Conservation (phyloP, 2,329 filamentous ascomycete species). For the Cladophialophora bantiana region DNA sequence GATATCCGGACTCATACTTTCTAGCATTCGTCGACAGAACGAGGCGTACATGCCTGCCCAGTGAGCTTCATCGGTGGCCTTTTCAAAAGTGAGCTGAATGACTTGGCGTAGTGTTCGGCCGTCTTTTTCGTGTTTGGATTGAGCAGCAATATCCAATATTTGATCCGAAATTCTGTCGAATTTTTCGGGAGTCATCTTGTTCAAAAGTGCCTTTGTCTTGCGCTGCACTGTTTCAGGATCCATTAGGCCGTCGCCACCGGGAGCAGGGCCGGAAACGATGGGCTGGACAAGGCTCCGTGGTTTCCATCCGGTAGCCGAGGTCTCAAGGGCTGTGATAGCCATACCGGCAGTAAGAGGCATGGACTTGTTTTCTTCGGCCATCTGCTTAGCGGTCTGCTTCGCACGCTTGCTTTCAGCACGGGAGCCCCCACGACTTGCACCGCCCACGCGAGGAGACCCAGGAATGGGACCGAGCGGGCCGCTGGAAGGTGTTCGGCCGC, state of each 20-base stretch:
- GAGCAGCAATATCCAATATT: conserved; percentile 87
- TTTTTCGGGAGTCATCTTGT: conserved; percentile 99
- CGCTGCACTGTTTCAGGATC: conserved; percentile 93
- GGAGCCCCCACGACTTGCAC: conserved; percentile 65
- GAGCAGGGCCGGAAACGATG: conserved; percentile 54
- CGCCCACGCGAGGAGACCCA: conserved; percentile 73
- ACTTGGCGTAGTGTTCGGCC: conserved; percentile 95
- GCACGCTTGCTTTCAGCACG: conserved; percentile 58
- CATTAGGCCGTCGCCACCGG: conserved; percentile 67
- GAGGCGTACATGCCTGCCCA: conserved; percentile 99
- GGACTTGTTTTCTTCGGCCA: conserved; percentile 75
- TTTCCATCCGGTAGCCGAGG: conserved; percentile 85
- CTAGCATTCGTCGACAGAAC: conserved; percentile 97
- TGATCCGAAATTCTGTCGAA: conserved; percentile 95
- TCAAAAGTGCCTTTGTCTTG: conserved; percentile 97
- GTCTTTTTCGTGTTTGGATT: conserved; percentile 94
- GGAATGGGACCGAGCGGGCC: conserved; percentile 64
- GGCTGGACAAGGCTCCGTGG: conserved; percentile 70
- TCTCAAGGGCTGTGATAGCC: conserved; percentile 79
- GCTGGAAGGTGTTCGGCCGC: conserved; percentile 63
- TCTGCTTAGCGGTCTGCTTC: conserved; percentile 62
- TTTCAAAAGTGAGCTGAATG: conserved; percentile 98
- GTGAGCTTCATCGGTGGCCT: conserved; percentile 96
- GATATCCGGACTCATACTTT: conserved; percentile 92
- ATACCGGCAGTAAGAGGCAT: conserved; percentile 89